Base-by-base conservation (phyloP, 805 yeast species). In the Candida ficus region DNA sequence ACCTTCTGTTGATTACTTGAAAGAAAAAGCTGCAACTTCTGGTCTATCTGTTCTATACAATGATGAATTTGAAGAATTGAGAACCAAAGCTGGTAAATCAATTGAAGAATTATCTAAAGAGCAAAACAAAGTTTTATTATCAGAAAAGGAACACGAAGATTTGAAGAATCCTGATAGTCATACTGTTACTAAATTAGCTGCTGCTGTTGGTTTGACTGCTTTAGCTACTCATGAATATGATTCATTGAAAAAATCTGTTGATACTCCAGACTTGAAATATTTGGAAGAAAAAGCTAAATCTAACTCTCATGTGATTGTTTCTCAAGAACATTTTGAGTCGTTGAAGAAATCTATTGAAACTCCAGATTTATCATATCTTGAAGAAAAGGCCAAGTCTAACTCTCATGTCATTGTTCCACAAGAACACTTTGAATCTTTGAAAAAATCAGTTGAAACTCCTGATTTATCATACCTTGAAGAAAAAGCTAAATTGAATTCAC, bases 61-160 rank as follows among this genome's bases (percentile, higher is more conserved):
- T 51, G 13, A 27, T 50, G 25, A 47, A 9, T 32, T 33, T 13
- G 17, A 29, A 3, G 42, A 42, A 5, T 21, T 55, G 36, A 46
- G 33, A 42, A 35, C 34, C 32, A 46, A 26, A 29, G 39, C 56
- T 1, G 12, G 40, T 10, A 49, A 46, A 16, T 46, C 49, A 13
- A 28, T 57, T 3, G 38, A 46, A 10, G 55, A 46, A 2, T 47
- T 54, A n/a, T 58, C 63, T 1, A 31, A 41, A 13, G 50, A 44
- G 5, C 14, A 37, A 9, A 17, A 32, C 4, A 32, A 33, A 27
- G 36, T 38, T 13, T 14, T 42, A 8, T n/a, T 47, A n/a, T 19
- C 43, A 9, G 32, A 38, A 10, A 10, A 29, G 3, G 53, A 41
- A 21, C 19, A 32, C 28, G 39, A 39, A 27, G 8, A 31, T 11